Evolutionary conservation across 1,139 yeast species (phyloP), one percentile per base, ranked within the genome.

Genomic region (Wickerhamomyces sp.): DNA sequence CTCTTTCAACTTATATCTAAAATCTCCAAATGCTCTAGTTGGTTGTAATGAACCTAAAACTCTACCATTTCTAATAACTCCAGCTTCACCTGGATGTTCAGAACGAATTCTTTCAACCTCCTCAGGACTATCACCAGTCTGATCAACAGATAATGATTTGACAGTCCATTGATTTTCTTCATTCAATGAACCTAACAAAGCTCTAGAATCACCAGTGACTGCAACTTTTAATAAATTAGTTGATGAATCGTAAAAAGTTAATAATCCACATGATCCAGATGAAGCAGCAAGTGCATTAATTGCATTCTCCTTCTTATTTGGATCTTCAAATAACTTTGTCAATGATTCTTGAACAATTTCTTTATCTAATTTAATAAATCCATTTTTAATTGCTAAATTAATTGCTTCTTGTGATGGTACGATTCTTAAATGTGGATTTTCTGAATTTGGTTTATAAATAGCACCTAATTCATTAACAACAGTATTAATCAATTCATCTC

Each of bases 31-130:
- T 1, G 98, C 96, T 58, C 99, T 75, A 0, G 96, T 81, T 6
- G 99, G 99, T 65, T 94, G 99, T 52, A 93, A 75, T n/a, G 91
- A 80, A 0, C 99, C 99, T 56, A 93, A 74, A 6, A 94, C 87
- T 55, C 99, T 77, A 6, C 99, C 99, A 52, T 88, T 81, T 57
- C 89, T 78, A 27, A 91, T 81, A 34, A 84, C 93, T 47, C 80
- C 79, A 30, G 89, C 84, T 65, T 93, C 98, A 50, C 83, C 84
- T 1, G 99, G 99, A 65, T 93, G 99, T 65, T 91, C 98, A 41
- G 80, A 72, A 39, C 83, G 77, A 46, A 93, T 79, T 53, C 97
- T 78, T 27, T 82, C 85, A 18, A 86, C 96, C 66, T 93, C 99
- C 4, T 85, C 79, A 23, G 85, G 83, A 62, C 87, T 91, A 31